Evolutionary conservation across 2,329 filamentous ascomycete species (phyloP), one percentile per base, ranked within the genome.

Genomic region (Fusarium sp.): DNA sequence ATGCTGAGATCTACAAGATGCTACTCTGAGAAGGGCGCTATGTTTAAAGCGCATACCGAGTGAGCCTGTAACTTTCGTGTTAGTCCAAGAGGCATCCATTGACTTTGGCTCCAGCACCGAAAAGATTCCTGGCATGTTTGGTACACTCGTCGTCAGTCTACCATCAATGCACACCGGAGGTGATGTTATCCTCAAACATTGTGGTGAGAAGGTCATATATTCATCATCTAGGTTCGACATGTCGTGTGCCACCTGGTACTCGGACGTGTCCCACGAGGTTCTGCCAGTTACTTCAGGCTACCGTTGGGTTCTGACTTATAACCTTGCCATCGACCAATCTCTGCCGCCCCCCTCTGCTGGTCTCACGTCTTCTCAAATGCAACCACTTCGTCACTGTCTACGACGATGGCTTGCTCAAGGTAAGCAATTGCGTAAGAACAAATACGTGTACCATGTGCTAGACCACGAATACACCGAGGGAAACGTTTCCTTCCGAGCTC

Each of bases 241-340:
- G 54, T 76, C 75, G 0, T 71, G 68, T 26, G 64, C 72, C 8
- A 76, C 60, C 33, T 82, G 80, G 87, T 88, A 86, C 71, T 82
- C 84, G 0, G 85, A 88, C 57, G 84, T 88, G 1, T 78, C 77
- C 2, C 84, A 88, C 66, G 81, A 88, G 71, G 78, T 87, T n/a
- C 76, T 81, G 17, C 80, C 81, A 2, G 78, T 88, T 4, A 79
- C 66, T 0, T 81, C 79, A 0, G 86, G 86, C 4, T 81, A 84
- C 68, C 83, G 85, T 5, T 80, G 84, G 56, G 84, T 86, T 11
- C 66, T 89, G 13, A 85, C 82, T 0, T 89, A 87, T 75, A 87
- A 88, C 68, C 79, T 89, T 6, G 72, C 74, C 15, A 57, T 76
- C 18, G 60, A 72, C 7, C 56, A 34, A 6, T 31, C 69, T 7